Evolutionary conservation across 129 eudicot genomes (phyloP).

Genomic region (Helianthus tuberosus): DNA sequence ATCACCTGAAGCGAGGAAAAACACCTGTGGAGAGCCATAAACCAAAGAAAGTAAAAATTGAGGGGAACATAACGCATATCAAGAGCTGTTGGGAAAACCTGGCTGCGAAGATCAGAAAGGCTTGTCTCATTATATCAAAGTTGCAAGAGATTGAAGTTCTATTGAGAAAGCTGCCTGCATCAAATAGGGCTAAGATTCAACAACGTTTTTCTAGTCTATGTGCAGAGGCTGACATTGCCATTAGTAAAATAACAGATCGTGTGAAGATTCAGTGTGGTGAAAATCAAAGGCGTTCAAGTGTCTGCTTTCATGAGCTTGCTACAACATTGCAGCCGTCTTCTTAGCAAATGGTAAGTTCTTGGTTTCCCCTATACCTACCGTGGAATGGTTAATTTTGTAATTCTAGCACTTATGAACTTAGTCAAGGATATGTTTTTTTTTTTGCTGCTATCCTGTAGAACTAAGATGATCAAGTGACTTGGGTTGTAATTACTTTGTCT

Average conservation of each 20-base stretch:
- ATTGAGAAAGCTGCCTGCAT: not conserved
- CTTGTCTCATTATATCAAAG: not conserved
- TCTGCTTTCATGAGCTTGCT: conserved; percentile 2
- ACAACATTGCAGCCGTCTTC: not conserved
- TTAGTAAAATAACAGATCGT: not conserved
- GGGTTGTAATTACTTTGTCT: not conserved
- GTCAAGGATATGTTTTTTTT: not conserved
- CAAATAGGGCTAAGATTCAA: not conserved
- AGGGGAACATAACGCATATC: not conserved
- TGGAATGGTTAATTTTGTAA: not conserved
- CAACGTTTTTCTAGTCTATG: not conserved
- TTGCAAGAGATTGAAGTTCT: not conserved
- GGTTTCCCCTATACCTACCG: not conserved
- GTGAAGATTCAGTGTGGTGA: conserved; percentile 5
- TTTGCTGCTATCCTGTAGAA: not conserved
- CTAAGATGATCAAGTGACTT: not conserved
- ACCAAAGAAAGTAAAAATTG: not conserved
- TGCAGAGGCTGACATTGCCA: conserved; percentile 4
- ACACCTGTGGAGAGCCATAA: not conserved
- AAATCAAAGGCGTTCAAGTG: not conserved
- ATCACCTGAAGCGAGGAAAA: not conserved
- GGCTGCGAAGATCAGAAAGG: not conserved
- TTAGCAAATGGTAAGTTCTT: conserved; percentile 14
- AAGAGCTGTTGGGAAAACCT: not conserved
- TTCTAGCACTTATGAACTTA: not conserved